phyloP scores from a whole-genome alignment of 768 basidiomycete genomes.

The Termitomyces sp. region DNA sequence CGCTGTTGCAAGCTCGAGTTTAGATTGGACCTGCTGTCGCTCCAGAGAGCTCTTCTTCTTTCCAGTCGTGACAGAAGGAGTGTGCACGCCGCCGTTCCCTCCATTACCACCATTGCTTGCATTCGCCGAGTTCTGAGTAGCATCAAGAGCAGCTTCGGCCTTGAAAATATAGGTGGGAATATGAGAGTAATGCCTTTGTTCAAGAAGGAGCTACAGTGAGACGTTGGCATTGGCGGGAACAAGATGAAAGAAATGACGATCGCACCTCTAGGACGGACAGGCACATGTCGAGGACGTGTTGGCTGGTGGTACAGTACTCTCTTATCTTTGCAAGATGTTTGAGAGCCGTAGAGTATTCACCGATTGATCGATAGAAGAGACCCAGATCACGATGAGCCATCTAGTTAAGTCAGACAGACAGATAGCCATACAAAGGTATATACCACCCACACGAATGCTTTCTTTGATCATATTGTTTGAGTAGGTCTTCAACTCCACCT shows the following conservation, averaged over 20 bases:
- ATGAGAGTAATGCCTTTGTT: conserved; percentile 82
- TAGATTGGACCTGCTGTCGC: conserved; percentile 65
- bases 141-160: conserved; percentile 88
- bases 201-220: conserved; percentile 63
- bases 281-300: conserved; percentile 94
- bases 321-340: conserved; percentile 88
- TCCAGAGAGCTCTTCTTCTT: conserved; percentile 52
- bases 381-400: conserved; percentile 91
- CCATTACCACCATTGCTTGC: conserved; percentile 15
- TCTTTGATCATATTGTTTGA: conserved; percentile 98
- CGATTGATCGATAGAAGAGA: conserved; percentile 66
- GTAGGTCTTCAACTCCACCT: conserved; percentile 93
- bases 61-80: conserved; percentile 21
- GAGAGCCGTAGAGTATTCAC: conserved; percentile 67
- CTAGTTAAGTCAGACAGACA: conserved; percentile 30
- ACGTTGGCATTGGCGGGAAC: neutral
- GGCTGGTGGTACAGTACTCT: conserved; percentile 87
- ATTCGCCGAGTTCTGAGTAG: conserved; percentile 32
- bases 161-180: conserved; percentile 93
- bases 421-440: neutral
- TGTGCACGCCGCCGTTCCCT: conserved; percentile 8
- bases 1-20: conserved; percentile 78
- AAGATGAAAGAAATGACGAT: neutral
- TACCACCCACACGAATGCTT: conserved; percentile 75
- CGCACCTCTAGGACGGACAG: conserved; percentile 72